Evolutionary conservation across 1,284 basidiomycete genomes (phyloP), one percentile per base, ranked within the genome.

Genomic region (Fomes fomentarius): DNA sequence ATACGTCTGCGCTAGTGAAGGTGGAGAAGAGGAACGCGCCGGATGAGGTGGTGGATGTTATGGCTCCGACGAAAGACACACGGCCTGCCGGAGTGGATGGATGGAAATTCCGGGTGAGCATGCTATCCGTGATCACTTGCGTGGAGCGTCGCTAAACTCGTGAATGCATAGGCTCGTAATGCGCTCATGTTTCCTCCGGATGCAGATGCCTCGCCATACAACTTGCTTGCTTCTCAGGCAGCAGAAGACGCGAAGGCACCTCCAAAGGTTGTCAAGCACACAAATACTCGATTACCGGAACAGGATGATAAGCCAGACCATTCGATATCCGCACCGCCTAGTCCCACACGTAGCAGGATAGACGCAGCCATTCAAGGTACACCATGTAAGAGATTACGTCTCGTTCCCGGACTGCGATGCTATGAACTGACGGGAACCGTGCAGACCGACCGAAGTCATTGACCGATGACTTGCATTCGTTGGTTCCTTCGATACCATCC

Each of bases 131-230:
- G 15, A 19, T 21, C 17, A 19, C 11, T 28, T 22, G 41, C 15
- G 25, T 48, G 35, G 12, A 37, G 11, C 3, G 45, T 30, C 43
- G 34, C 47, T 54, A 24, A 57, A 54, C 15, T 56, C 54, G 44
- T 35, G n/a, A n/a, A n/a, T n/a, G 52, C 12, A 8, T 62, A 94
- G 93, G 81, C 91, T 26, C 85, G 94, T 52, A 98, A 98, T 74
- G 85, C 89, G 8, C 79, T 98, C 49, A 96, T 96, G 93, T 98
- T 96, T 66, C 70, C 89, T 1, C 94, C 95, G 2, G 95, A 96
- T 66, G 92, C 92, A 25, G 89, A 98, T 67, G 76, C 82, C 26
- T 83, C 88, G n/a, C 92, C 93, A 0, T 92, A 93, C 63, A 81
- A 84, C 58, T 72, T 74, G 9, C 67, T 72, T n/a, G 67, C 69